These are phyloP conservation scores for Aspergillus nomiae DNA, from an alignment of 2,329 filamentous ascomycete species.

Conservation along the genomic window DNA sequence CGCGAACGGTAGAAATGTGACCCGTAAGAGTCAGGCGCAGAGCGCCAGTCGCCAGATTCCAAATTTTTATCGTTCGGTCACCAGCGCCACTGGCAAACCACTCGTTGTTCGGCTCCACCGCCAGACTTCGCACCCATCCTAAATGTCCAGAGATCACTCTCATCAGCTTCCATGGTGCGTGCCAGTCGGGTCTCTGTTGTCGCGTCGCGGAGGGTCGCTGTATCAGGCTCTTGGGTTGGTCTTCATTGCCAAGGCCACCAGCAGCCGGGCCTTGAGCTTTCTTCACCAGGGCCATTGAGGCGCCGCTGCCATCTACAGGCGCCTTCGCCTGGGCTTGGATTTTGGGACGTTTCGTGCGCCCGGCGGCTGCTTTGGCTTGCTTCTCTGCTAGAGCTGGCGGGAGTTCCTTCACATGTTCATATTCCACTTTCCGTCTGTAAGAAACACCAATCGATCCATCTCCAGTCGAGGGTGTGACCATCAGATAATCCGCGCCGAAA, in stretches of 20 bases:
- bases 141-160: constrained; percentile 94
- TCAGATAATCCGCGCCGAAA: constrained; percentile 50
- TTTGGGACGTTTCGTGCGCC: constrained; percentile 65
- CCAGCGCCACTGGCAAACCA: constrained; percentile 97
- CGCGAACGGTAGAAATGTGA: constrained; percentile 90
- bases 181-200: constrained; percentile 86
- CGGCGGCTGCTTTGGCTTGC: constrained; percentile 67
- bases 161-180: constrained; percentile 97
- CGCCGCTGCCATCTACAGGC: constrained; percentile 52
- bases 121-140: constrained; percentile 87
- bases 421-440: constrained; percentile 62
- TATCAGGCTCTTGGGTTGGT: constrained; percentile 62
- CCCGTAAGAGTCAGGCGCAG: constrained; percentile 85
- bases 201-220: constrained; percentile 63
- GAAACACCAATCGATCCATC: constrained; percentile 47
- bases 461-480: constrained; percentile 45
- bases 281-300: constrained; percentile 60
- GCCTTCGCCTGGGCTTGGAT: constrained; percentile 50
- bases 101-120: constrained; percentile 93
- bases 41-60: constrained; percentile 89
- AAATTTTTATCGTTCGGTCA: constrained; percentile 97
- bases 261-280: constrained; percentile 31
- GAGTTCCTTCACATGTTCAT: constrained; percentile 73
- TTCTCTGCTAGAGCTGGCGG: constrained; percentile 78
- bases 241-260: constrained; percentile 37